These are phyloP conservation scores for Cercospora brassicicola DNA, from an alignment of 2,329 filamentous ascomycete species.

Conservation along the genomic window DNA sequence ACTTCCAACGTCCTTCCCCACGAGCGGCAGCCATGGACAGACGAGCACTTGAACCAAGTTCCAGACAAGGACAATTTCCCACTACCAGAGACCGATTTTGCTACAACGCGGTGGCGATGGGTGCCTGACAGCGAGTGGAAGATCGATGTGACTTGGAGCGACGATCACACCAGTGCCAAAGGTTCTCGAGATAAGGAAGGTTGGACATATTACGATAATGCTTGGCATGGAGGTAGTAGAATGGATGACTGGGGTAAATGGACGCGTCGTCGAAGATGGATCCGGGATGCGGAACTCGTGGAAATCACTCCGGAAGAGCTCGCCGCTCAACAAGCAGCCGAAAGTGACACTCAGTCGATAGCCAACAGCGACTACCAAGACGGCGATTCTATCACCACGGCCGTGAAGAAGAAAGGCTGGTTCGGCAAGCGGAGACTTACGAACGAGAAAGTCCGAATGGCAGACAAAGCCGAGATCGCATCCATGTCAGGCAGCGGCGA, in stretches of 20 bases:
- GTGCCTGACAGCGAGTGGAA: slow-evolving; percentile 81
- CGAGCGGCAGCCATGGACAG: slow-evolving; percentile 88
- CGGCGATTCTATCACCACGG: slow-evolving; percentile 23
- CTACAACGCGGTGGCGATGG: slow-evolving; percentile 72
- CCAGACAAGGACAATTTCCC: slow-evolving; percentile 72
- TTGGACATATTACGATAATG: slow-evolving; percentile 98
- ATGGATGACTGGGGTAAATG: slow-evolving; percentile 94
- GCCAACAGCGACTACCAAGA: slow-evolving; percentile 20
- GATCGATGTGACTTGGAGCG: slow-evolving; percentile 71
- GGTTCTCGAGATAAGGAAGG: slow-evolving; percentile 62
- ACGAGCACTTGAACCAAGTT: slow-evolving; percentile 85
- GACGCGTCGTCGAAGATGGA: slow-evolving; percentile 92
- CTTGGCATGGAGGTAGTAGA: slow-evolving; percentile 88
- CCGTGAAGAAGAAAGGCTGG: slow-evolving; percentile 34
- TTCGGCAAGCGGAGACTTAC: slow-evolving; percentile 28
- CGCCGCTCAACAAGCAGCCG: slow-evolving; percentile 15
- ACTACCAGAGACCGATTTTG: slow-evolving; percentile 65
- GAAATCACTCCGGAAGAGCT: slow-evolving; percentile 55
- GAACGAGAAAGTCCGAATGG: slow-evolving; percentile 19
- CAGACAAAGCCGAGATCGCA: slow-evolving; percentile 30
- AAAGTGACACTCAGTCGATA: slow-evolving; percentile 15
- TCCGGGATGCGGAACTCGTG: slow-evolving; percentile 90
- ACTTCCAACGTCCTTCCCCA: slow-evolving; percentile 88
- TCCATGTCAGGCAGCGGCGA: slow-evolving; percentile 29
- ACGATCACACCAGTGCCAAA: slow-evolving; percentile 34